Evolutionary conservation across 2,329 filamentous ascomycete species (phyloP), one percentile per base, ranked within the genome.

Genomic region (Sporothrix brasiliensis): DNA sequence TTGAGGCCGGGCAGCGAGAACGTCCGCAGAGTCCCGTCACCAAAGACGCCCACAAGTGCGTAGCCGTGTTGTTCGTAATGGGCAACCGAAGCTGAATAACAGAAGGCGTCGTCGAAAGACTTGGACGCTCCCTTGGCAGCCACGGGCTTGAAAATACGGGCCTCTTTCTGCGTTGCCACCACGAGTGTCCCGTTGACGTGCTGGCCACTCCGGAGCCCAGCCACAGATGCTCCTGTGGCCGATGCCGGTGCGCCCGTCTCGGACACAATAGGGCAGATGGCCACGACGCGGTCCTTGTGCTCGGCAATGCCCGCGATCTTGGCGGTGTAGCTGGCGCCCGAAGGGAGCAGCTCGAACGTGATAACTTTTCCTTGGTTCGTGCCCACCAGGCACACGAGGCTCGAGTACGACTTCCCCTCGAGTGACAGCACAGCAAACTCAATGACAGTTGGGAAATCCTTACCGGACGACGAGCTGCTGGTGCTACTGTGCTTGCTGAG

Each of bases 341-440:
- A 86, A 0, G 95, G 95, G 2, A 98, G 82, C 27, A 99, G 84
- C 81, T 97, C 97, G 81, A 98, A 94, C 0, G 94, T 98, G 7
- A 90, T 88, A 21, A 98, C 83, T 75, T 92, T 92, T 53, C 95
- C 95, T 41, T 88, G 80, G 74, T 90, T 94, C 0, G 95, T 98
- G 24, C 95, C 95, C 1, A 96, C 92, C 75, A 98, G 96, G 74
- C 95, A 91, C 71, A 91, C 88, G 70, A 99, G 97, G 76, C 93
- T 97, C 1, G 95, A 98, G 78, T 97, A 99, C 74, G 92, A 89
- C 77, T 98, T 94, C n/a, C 91, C 92, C 56, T 98, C 95, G 4
- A 97, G 82, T 3, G 92, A 96, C 89, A 99, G 90, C 61, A 97
- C 92, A 68, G 92, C 93, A 81, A 98, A 99, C 77, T 97, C 92